A percentile compares a stretch with the other conserved stretches of the same genome.
Conservation (phyloP, 768 basidiomycete species). For the Omphalotus guepiniiformis region DNA sequence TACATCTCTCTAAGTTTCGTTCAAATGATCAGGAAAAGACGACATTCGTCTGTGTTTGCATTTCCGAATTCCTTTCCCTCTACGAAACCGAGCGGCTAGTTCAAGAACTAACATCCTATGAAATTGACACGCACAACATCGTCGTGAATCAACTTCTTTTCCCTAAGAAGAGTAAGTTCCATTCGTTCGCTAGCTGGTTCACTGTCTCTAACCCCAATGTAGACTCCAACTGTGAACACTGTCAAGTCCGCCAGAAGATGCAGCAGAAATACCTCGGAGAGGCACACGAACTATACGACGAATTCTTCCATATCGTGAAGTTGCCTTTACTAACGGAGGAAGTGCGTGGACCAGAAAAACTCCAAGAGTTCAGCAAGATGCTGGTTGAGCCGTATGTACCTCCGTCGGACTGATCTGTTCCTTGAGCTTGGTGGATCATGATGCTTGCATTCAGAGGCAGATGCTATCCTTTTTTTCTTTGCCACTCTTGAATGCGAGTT, state of each 20-base stretch:
- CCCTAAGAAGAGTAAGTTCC: slow-evolving; percentile 75
- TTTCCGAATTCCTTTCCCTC: slow-evolving; percentile 95
- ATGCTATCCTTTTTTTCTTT: too few species aligned
- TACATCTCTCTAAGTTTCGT: not conserved
- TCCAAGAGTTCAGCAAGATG: slow-evolving; percentile 92
- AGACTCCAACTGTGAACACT: slow-evolving; percentile 96
- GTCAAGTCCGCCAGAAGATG: slow-evolving; percentile 92
- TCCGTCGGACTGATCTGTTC: too few species aligned
- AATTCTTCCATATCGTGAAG: slow-evolving; percentile 96
- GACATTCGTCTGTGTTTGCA: slow-evolving; percentile 97
- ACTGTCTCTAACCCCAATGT: slow-evolving; percentile 4
- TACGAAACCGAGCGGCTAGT: slow-evolving; percentile 99
- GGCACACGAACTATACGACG: slow-evolving; percentile 85
- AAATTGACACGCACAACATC: slow-evolving; percentile 98
- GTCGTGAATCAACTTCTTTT: slow-evolving; percentile 97
- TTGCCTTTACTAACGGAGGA: slow-evolving; percentile 95
- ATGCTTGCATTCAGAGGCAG: too few species aligned
- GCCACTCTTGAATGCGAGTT: too few species aligned
- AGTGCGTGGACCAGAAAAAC: slow-evolving; percentile 91
- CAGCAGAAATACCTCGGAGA: slow-evolving; percentile 97
- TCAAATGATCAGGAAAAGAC: slow-evolving; percentile 77
- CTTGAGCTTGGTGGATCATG: too few species aligned
- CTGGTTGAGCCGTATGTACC: slow-evolving; percentile 78
- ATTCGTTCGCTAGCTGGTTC: not conserved
- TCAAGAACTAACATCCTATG: slow-evolving; percentile 90